phyloP scores from a whole-genome alignment of 2,329 filamentous ascomycete species.

The Fusarium albosuccineum region DNA sequence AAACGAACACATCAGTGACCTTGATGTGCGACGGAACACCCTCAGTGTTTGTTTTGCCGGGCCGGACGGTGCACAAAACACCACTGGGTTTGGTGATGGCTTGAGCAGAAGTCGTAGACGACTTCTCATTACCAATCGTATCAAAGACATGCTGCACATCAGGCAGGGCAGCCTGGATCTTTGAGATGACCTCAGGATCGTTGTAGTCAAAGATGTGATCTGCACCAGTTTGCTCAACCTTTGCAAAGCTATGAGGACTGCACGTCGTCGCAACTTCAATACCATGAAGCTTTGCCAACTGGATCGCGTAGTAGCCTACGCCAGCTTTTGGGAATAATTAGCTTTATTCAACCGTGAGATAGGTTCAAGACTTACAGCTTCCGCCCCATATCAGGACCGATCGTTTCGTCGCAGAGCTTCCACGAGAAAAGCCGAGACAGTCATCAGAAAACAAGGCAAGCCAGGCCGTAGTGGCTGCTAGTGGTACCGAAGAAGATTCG shows the following conservation, averaged over 20 bases:
- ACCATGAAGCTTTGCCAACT: slow-evolving; percentile 49
- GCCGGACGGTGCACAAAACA: slow-evolving; percentile 56
- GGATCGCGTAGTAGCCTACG: slow-evolving; percentile 44
- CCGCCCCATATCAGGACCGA: slow-evolving; percentile 57
- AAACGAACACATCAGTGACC: slow-evolving; percentile 59
- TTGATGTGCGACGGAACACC: slow-evolving; percentile 48
- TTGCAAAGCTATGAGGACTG: slow-evolving; percentile 48
- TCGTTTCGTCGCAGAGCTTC: neutral
- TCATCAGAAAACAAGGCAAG: slow-evolving; percentile 54
- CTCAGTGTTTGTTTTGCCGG: slow-evolving; percentile 56
- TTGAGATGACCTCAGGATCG: slow-evolving; percentile 50
- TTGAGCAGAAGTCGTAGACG: slow-evolving; percentile 50
- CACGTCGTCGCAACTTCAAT: slow-evolving; percentile 53
- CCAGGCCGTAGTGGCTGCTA: slow-evolving; percentile 55
- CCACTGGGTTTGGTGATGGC: slow-evolving; percentile 43
- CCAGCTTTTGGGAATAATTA: slow-evolving; percentile 5
- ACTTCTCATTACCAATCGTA: slow-evolving; percentile 54
- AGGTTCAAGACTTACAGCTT: slow-evolving; percentile 45
- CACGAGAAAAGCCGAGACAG: slow-evolving; percentile 48
- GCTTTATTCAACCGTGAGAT: fast-evolving
- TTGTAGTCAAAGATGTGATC: slow-evolving; percentile 57
- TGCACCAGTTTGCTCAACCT: slow-evolving; percentile 49
- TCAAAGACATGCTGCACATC: slow-evolving; percentile 55
- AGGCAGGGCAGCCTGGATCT: slow-evolving; percentile 49
- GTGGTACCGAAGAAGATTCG: slow-evolving; percentile 52